Conservation (phyloP, 306 rosid species). For the Fragaria vesca region DNA sequence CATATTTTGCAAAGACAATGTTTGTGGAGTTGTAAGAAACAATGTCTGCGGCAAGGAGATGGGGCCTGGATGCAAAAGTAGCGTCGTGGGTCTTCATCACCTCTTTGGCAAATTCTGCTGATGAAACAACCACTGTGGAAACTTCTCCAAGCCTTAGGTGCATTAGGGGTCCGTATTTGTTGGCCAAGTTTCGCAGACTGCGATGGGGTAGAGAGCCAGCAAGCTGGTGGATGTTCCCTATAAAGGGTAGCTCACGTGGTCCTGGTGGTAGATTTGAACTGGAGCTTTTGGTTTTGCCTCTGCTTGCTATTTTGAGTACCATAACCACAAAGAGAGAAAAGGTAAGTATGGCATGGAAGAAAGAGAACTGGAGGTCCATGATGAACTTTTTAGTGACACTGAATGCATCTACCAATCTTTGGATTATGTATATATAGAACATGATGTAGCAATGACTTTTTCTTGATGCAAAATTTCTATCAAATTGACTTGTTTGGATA, state of each 20-base stretch:
- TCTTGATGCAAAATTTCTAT: background rate
- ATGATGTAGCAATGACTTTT: background rate
- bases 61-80: constrained; percentile 35
- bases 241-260: constrained; percentile 27
- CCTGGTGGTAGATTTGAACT: constrained; percentile 20
- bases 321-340: background rate
- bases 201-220: constrained; percentile 22
- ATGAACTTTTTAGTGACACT: background rate
- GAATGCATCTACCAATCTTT: background rate
- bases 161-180: constrained; percentile 46
- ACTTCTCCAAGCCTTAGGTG: constrained; percentile 44
- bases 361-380: constrained; percentile 15
- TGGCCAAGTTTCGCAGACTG: constrained; percentile 23
- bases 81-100: constrained; percentile 46
- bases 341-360: background rate
- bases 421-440: background rate
- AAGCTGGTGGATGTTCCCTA: constrained; percentile 30
- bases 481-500: background rate
- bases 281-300: constrained; percentile 4
- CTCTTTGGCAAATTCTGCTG: constrained; percentile 41
- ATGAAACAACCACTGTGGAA: constrained; percentile 40
- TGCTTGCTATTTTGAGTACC: constrained; percentile 15
- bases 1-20: constrained; percentile 36
- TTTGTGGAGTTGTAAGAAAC: constrained; percentile 18
- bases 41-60: constrained; percentile 19